Base-by-base conservation (phyloP, 2,329 filamentous ascomycete species). In the Plenodomus biglobosus region DNA sequence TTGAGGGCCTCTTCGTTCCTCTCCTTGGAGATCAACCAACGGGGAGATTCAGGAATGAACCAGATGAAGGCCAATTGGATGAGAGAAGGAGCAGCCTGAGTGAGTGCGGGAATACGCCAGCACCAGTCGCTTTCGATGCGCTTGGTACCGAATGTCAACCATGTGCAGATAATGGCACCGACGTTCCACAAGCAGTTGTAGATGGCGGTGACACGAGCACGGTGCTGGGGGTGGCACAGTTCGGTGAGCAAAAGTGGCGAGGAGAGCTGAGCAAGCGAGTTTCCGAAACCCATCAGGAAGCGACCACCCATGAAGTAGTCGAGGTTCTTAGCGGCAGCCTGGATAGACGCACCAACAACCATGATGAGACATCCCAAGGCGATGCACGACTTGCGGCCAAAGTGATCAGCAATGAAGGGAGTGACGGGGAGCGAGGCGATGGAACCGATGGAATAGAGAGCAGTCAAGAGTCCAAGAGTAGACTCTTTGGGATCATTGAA, bases 101-200 rank as follows among this genome's bases (percentile, higher is more conserved):
- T 59, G 5, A 82, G 68, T 3, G 77, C 79, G 0, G 80, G 81
- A 11, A 80, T 71, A 37, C 78, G 71, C 80, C 66, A 70, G 1
- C 75, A 74, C 80, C 78, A 82, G 36, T 74, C 74, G 49, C 53
- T 74, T 22, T 72, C 56, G 22, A 74, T 69, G 38, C 68, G 69
- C 15, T 59, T 60, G 8, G 58, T 68, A 20, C 67, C 67, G 52
- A 62, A 70, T 34, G 78, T 78, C 80, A 85, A 77, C 72, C 80
- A 82, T 8, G 81, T 80, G n/a, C 84, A 81, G 42, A 85, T 57
- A 22, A 77, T 64, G 38, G 73, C 72, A 35, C 82, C 83, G 48
- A 84, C 63, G 64, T 86, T 85, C 84, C 84, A 87, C 41, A 86
- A 70, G 60, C 82, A 85, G 69, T 87, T 86, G 72, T 87, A 87